These are phyloP conservation scores for Phaeotremella skinneri DNA, from an alignment of 768 basidiomycete species.

Conservation along the genomic window DNA sequence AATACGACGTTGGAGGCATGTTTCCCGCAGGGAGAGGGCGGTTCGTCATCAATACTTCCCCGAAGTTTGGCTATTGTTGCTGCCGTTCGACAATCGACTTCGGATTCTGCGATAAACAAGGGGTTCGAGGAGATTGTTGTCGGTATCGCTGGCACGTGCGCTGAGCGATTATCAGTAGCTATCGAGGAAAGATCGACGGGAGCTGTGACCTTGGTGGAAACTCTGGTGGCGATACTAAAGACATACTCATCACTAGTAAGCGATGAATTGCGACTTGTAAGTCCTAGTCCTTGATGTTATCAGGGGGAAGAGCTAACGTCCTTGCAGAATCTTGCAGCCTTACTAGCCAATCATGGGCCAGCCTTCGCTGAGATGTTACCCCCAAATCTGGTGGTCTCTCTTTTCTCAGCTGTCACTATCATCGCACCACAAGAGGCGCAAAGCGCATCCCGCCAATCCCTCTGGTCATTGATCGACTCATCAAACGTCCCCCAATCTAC, in stretches of 20 bases:
- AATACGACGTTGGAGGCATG: slow-evolving; percentile 7
- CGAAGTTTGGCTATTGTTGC: slow-evolving; percentile 13
- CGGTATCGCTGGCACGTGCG: neutral
- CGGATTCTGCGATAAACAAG: neutral
- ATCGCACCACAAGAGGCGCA: neutral
- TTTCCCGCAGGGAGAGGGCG: slow-evolving; percentile 5
- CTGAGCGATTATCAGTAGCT: neutral
- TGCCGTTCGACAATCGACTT: slow-evolving; percentile 5
- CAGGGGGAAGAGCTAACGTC: too few relatives aligned
- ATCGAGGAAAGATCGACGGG: neutral
- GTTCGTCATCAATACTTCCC: neutral
- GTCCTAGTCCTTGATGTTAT: too few relatives aligned
- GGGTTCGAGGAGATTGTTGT: slow-evolving; percentile 5
- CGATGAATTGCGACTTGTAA: neutral
- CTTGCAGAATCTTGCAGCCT: neutral
- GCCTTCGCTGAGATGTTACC: slow-evolving; percentile 3
- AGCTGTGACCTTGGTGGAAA: slow-evolving; percentile 9
- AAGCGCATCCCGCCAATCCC: neutral
- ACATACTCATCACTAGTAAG: slow-evolving; percentile 3
- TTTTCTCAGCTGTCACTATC: slow-evolving; percentile 5
- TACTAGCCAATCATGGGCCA: neutral
- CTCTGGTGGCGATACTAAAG: slow-evolving; percentile 10
- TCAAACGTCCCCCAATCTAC: slow-evolving; percentile 4
- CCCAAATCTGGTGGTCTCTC: slow-evolving; percentile 6
- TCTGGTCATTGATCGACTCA: slow-evolving; percentile 5